Evolutionary conservation across 306 rosid species (phyloP), one percentile per base, ranked within the genome.

Genomic region (Cicer arietinum): DNA sequence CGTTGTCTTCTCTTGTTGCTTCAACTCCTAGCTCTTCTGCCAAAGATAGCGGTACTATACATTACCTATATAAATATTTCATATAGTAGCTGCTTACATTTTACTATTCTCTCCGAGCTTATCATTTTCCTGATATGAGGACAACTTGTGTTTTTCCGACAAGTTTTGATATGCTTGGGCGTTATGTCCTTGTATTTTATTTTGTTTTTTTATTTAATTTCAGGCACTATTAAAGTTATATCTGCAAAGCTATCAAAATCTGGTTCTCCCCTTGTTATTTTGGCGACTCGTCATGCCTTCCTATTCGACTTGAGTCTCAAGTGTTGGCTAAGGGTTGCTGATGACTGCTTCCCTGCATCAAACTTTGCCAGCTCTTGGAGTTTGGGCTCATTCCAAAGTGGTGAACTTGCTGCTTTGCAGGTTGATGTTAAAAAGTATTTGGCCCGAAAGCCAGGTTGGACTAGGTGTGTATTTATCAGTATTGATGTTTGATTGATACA

Each of bases 271-370:
- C 91, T 88, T 69, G 88, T 89, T 75, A 95, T 91, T 82, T 84
- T 91, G 78, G 97, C 96, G 66, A 88, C 96, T 85, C 97, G 95
- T 54, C 97, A 91, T 89, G 97, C 97, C 81, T 91, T 89, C 81
- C 91, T 95, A 76, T 95, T 87, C 69, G 98, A 94, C 81, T 91
- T 85, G 85, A 87, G 82, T 83, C 89, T 91, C 81, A 95, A 71
- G 89, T 95, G 98, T 82, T 95, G 98, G 99, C 90, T 95, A 77
- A 89, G 99, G 86, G 92, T 95, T 73, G 99, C 98, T 12, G 99
- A 95, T 79, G 99, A 95, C 77, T 95, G 98, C 85, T 92, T 95
- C 80, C 97, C 96, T 64, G 99, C 92, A 70, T 95, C 99, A 72
- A 95, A 95, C 78, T 95, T 95, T 75, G 90, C 99, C 72, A 92